A percentile compares a stretch with the other conserved stretches of the same genome.
Conservation (phyloP, 208 protist species). For the Trypanosoma vivax region DNA sequence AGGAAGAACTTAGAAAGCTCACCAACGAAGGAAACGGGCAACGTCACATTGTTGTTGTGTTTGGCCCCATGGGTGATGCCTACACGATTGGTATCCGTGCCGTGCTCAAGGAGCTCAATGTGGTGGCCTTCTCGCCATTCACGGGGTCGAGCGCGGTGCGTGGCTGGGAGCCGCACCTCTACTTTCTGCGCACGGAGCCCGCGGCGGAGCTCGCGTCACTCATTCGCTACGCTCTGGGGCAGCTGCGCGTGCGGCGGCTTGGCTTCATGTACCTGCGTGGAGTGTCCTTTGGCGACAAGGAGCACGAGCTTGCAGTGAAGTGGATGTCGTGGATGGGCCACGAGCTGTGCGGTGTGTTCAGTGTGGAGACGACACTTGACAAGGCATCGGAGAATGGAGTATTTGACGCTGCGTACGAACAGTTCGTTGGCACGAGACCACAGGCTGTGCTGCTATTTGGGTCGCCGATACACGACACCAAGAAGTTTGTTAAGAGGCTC, state of each 20-base stretch:
- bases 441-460: conserved; percentile 21
- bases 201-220: conserved; percentile 27
- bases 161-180: conserved; percentile 22
- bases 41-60: too few relatives aligned
- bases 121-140: conserved; percentile 22
- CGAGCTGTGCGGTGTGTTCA: conserved; percentile 18
- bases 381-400: background rate
- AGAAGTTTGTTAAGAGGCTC: conserved; percentile 9
- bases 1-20: too few relatives aligned
- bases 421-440: conserved; percentile 8
- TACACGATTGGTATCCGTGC: background rate
- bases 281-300: background rate
- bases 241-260: conserved; percentile 21
- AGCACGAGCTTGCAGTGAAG: conserved; percentile 1
- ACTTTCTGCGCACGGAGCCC: conserved; percentile 40
- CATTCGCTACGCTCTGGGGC: conserved; percentile 21
- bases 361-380: background rate
- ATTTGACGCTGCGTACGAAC: conserved; percentile 13
- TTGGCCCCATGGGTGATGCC: conserved; percentile 24
- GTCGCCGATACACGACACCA: background rate
- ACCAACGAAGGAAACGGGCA: too few relatives aligned
- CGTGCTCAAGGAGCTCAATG: background rate
- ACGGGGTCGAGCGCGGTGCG: conserved; percentile 29
- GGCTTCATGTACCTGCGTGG: conserved; percentile 19
- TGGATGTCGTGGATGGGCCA: conserved; percentile 17